Evolutionary conservation across 495 filamentous ascomycete species (phyloP).

Genomic region (Ramalina peruviana): DNA sequence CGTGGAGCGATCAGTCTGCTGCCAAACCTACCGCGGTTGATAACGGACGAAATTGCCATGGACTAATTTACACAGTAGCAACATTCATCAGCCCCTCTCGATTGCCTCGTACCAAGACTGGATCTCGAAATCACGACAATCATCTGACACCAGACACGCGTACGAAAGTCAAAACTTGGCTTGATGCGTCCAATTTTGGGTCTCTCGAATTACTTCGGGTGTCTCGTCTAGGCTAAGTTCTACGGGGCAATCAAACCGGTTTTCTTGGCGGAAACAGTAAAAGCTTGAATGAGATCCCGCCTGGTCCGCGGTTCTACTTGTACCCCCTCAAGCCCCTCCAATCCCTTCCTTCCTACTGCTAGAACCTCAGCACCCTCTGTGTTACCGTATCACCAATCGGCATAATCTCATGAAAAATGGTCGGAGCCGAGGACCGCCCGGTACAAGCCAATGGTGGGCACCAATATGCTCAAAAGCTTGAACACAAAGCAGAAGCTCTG

Average conservation of each 20-base stretch:
- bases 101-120: neutral
- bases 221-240: neutral
- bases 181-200: too few relatives aligned
- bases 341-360: too few relatives aligned
- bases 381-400: neutral
- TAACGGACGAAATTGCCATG: too few relatives aligned
- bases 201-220: too few relatives aligned
- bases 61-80: neutral
- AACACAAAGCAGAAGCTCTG: conserved; percentile 42
- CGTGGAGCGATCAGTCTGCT: too few relatives aligned
- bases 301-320: neutral
- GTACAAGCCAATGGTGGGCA: conserved; percentile 10
- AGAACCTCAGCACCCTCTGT: too few relatives aligned
- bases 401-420: neutral
- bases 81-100: neutral
- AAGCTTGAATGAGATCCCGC: neutral
- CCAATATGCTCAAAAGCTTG: conserved; percentile 28
- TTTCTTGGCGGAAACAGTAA: neutral
- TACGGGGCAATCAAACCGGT: neutral
- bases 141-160: neutral
- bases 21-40: too few relatives aligned
- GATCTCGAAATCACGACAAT: too few relatives aligned
- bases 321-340: neutral
- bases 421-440: neutral
- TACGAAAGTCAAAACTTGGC: too few relatives aligned